phyloP scores from a whole-genome alignment of 108 stramenopile species.

The Mediolabrus comicus region DNA sequence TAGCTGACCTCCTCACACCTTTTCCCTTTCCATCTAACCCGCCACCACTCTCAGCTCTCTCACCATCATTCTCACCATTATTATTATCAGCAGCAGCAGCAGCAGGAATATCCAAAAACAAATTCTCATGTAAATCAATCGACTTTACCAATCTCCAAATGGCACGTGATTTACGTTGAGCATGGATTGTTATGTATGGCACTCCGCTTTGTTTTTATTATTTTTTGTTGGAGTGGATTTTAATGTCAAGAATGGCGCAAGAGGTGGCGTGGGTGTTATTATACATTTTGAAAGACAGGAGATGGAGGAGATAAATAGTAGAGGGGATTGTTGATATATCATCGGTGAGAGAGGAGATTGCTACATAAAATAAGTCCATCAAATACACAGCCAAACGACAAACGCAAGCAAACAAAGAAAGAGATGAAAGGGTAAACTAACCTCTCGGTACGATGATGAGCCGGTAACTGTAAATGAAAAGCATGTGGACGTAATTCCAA shows the following conservation, averaged over 20 bases:
- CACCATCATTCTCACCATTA: slow-evolving; percentile 8
- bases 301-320: too few relatives aligned
- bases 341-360: not conserved
- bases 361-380: not conserved
- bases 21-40: slow-evolving; percentile 30
- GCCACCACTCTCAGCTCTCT: slow-evolving; percentile 36
- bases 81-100: slow-evolving; percentile 5
- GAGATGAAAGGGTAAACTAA: too few relatives aligned
- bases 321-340: too few relatives aligned
- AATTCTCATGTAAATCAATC: slow-evolving; percentile 50
- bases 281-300: too few relatives aligned
- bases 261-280: too few relatives aligned
- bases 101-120: slow-evolving; percentile 39
- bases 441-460: slow-evolving; percentile 21
- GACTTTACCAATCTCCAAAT: slow-evolving; percentile 58
- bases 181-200: slow-evolving; percentile 72
- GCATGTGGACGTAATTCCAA: slow-evolving; percentile 8
- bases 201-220: slow-evolving; percentile 30
- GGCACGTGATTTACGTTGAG: slow-evolving; percentile 59
- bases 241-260: too few relatives aligned
- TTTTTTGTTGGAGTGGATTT: not conserved
- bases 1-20: not conserved
- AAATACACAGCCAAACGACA: not conserved
- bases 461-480: slow-evolving; percentile 28
- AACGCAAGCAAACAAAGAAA: not conserved